Evolutionary conservation across 78 protist species (phyloP).

Genomic region (Planoprotostelium fungivorum): DNA sequence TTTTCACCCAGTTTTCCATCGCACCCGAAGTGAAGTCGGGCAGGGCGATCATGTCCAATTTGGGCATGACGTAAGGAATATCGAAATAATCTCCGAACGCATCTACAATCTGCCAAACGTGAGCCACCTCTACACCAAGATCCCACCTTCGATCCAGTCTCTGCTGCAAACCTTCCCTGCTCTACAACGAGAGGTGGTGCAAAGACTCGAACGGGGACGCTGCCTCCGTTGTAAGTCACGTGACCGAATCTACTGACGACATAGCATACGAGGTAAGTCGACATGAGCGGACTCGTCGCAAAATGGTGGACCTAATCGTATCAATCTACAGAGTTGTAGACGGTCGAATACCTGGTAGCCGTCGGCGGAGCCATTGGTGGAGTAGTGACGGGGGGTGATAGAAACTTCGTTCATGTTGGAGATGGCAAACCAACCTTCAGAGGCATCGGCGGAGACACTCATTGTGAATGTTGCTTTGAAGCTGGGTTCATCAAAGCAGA

Average conservation of each 20-base stretch:
- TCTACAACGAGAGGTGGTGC: slow-evolving; percentile 35
- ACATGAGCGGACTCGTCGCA: slow-evolving; percentile 75
- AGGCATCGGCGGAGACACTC: slow-evolving; percentile 6
- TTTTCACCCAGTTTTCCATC: slow-evolving; percentile 78
- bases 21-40: slow-evolving; percentile 84
- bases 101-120: not conserved
- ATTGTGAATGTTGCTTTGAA: slow-evolving; percentile 52
- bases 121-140: not conserved
- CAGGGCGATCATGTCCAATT: slow-evolving; percentile 78
- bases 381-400: not conserved
- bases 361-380: not conserved
- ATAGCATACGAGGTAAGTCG: slow-evolving; percentile 87
- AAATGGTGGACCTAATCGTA: slow-evolving; percentile 3
- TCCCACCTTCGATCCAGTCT: slow-evolving; percentile 33
- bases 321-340: not conserved
- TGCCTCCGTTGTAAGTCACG: not conserved
- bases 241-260: slow-evolving; percentile 69
- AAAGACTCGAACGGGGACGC: slow-evolving; percentile 61
- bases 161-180: slow-evolving; percentile 65
- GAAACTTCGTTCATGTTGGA: slow-evolving; percentile 31
- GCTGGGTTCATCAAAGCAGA: slow-evolving; percentile 59
- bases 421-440: slow-evolving; percentile 3
- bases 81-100: slow-evolving; percentile 64
- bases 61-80: slow-evolving; percentile 76
- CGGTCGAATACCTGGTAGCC: not conserved